phyloP scores from a whole-genome alignment of 1,284 basidiomycete species.

The Clitocybe nebularis region DNA sequence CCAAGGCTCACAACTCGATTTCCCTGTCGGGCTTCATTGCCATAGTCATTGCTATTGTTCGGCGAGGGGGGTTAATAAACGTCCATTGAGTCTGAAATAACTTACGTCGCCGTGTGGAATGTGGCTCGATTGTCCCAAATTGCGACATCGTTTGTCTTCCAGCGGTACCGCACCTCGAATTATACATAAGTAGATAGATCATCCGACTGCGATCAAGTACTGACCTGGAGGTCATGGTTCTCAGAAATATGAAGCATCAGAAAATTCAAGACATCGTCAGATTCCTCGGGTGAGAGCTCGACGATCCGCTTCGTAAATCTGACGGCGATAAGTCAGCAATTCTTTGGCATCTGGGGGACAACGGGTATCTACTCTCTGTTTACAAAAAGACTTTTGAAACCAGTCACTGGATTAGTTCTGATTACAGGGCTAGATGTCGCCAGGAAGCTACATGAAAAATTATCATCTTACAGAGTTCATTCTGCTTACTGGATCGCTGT shows the following conservation, averaged over 20 bases:
- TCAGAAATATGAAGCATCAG: conserved; percentile 44
- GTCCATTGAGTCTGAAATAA: conserved; percentile 10
- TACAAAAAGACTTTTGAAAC: conserved; percentile 64
- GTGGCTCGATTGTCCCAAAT: conserved; percentile 55
- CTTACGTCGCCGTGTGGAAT: conserved; percentile 50
- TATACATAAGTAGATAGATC: not conserved
- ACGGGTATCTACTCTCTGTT: conserved; percentile 39
- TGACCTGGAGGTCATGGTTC: conserved; percentile 65
- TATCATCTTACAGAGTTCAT: not conserved
- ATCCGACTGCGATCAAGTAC: conserved; percentile 13
- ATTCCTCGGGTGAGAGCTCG: conserved; percentile 58
- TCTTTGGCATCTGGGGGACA: not conserved
- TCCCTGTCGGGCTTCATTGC: conserved; percentile 41
- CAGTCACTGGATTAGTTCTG: conserved; percentile 59
- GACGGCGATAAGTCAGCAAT: not conserved
- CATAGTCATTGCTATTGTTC: conserved; percentile 43
- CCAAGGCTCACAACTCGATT: conserved; percentile 61
- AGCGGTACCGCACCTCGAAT: conserved; percentile 39
- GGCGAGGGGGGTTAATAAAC: not conserved
- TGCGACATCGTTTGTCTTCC: conserved; percentile 46
- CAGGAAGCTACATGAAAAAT: not conserved
- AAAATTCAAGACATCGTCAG: conserved; percentile 45
- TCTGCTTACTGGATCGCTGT: conserved; percentile 48
- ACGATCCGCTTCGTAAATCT: conserved; percentile 64
- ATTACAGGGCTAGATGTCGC: conserved; percentile 38